phyloP scores from a whole-genome alignment of 257 asterid species.

The Asclepias syriaca region DNA sequence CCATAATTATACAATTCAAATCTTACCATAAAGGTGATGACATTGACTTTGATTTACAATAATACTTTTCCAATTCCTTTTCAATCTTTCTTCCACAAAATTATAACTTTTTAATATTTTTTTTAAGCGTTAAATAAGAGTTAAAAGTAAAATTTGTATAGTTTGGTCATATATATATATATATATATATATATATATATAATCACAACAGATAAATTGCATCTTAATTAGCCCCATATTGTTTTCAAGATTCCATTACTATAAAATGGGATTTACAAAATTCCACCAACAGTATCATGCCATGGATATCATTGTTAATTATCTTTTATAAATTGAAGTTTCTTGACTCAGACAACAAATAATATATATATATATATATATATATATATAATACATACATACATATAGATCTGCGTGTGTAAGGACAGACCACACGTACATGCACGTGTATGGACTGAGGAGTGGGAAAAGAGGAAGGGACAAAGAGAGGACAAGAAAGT shows the following conservation, averaged over 20 bases:
- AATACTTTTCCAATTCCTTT: neutral
- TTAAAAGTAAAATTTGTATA: too few species aligned
- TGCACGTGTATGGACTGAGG: neutral
- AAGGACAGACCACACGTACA: neutral
- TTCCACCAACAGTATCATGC: neutral
- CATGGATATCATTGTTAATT: neutral
- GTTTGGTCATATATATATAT: too few species aligned
- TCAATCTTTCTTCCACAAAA: neutral
- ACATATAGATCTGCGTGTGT: too few species aligned
- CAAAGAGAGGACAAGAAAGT: slow-evolving; percentile 5
- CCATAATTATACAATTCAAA: neutral
- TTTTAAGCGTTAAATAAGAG: too few species aligned
- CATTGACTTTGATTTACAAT: neutral
- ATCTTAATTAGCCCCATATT: too few species aligned
- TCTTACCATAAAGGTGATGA: neutral
- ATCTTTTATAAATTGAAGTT: neutral
- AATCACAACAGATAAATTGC: too few species aligned
- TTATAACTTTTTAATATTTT: too few species aligned
- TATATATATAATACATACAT: too few species aligned
- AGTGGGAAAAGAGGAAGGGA: neutral
- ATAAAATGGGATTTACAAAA: neutral
- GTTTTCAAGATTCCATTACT: neutral
- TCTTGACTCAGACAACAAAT: neutral
- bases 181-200: too few species aligned
- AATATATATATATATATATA: too few species aligned